These are phyloP conservation scores for Penicillium roqueforti DNA, from an alignment of 495 filamentous ascomycete genomes.

Conservation along the genomic window DNA sequence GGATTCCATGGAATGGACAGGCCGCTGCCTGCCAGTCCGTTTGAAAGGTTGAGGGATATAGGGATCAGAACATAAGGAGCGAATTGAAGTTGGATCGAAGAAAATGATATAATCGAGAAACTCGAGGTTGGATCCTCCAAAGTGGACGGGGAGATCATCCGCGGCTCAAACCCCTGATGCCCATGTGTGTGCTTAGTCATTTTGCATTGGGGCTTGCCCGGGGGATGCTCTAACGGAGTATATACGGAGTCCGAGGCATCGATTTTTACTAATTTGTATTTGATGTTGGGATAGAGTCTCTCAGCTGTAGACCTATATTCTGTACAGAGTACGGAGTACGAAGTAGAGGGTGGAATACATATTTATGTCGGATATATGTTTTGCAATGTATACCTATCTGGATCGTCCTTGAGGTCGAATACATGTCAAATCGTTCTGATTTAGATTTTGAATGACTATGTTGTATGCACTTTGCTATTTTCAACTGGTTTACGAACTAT, in stretches of 20 bases:
- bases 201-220: neutral
- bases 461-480: neutral
- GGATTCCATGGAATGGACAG: slow-evolving; percentile 29
- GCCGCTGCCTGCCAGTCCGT: slow-evolving; percentile 21
- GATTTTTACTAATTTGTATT: neutral
- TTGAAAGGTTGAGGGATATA: slow-evolving; percentile 12
- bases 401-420: neutral
- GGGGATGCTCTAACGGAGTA: neutral
- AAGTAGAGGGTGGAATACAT: neutral
- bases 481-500: neutral
- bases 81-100: slow-evolving; percentile 21
- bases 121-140: neutral
- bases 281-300: neutral
- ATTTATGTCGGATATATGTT: neutral
- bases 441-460: neutral
- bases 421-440: neutral
- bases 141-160: slow-evolving; percentile 6
- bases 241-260: neutral
- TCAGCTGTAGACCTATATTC: neutral
- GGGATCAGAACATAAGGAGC: slow-evolving; percentile 22
- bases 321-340: no score
- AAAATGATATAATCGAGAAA: neutral
- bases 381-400: neutral
- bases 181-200: slow-evolving; percentile 10
- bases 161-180: slow-evolving; percentile 6